Evolutionary conservation across 257 asterid species (phyloP).

Genomic region (Solanum medicagineum): DNA sequence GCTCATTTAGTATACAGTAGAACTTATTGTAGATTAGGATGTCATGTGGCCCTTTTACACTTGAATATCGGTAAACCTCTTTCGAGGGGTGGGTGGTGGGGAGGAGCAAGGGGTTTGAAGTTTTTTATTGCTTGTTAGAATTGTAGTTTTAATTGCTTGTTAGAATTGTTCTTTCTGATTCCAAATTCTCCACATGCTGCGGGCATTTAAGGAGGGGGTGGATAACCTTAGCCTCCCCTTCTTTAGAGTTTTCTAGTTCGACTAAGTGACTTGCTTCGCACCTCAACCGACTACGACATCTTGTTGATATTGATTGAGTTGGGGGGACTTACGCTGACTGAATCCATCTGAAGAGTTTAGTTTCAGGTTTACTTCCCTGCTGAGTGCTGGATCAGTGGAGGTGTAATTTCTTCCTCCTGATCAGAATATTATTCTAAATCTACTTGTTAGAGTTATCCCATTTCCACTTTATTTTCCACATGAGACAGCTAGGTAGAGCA

Average conservation of each 20-base stretch:
- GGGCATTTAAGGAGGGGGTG: background rate
- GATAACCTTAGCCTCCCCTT: background rate
- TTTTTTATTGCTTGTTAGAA: background rate
- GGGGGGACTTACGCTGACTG: no score
- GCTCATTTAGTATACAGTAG: background rate
- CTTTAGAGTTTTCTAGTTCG: no score
- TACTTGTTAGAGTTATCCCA: background rate
- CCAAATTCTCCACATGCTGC: background rate
- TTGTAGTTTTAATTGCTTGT: background rate
- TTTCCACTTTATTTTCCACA: background rate
- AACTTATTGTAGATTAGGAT: background rate
- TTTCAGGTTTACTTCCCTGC: background rate
- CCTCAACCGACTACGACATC: no score
- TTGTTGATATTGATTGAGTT: no score
- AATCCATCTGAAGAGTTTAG: background rate
- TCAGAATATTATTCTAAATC: background rate
- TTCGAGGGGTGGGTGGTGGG: background rate
- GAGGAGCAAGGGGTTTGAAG: background rate
- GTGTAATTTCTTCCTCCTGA: background rate
- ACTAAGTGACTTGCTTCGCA: no score
- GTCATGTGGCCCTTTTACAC: background rate
- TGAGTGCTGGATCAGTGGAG: background rate
- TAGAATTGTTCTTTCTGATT: background rate
- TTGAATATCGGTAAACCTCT: background rate
- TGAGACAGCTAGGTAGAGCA: background rate